phyloP scores from a whole-genome alignment of 352 stramenopile genomes.

The Globisporangium spiculum region DNA sequence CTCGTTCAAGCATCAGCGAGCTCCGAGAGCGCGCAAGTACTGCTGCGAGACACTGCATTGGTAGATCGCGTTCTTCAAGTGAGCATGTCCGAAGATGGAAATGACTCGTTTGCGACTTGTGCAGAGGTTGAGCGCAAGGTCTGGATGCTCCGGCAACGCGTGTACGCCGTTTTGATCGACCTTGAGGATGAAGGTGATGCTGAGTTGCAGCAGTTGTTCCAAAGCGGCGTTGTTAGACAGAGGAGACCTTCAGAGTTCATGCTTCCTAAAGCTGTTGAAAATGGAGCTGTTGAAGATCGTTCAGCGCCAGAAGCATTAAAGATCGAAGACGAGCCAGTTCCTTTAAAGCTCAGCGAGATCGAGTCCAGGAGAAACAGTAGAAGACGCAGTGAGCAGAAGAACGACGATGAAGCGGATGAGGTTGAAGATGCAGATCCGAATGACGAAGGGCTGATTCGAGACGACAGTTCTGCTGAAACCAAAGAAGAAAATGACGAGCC shows the following conservation, averaged over 20 bases:
- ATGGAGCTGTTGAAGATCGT: too few species aligned
- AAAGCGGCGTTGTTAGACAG: too few species aligned
- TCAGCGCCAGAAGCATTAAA: neutral
- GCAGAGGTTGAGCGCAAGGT: slow-evolving; percentile 36
- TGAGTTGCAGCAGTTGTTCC: slow-evolving; percentile 21
- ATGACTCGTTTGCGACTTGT: slow-evolving; percentile 29
- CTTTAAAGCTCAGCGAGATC: neutral
- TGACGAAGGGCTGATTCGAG: neutral
- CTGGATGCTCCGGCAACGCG: slow-evolving; percentile 38
- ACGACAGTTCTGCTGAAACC: neutral
- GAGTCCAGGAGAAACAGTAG: neutral
- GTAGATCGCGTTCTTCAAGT: slow-evolving; percentile 9
- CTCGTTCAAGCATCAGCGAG: slow-evolving; percentile 6
- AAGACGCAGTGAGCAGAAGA: neutral
- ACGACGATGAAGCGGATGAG: neutral
- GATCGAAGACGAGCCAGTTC: neutral
- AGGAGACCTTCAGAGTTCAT: slow-evolving; percentile 1
- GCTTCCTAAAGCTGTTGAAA: neutral
- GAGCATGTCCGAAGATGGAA: slow-evolving; percentile 20
- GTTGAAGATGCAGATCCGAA: neutral
- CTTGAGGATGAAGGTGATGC: slow-evolving; percentile 28
- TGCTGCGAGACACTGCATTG: slow-evolving; percentile 5
- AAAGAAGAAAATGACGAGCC: neutral
- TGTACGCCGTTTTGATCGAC: slow-evolving; percentile 40
- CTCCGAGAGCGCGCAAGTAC: neutral